Evolutionary conservation across 2,329 filamentous ascomycete species (phyloP).

Genomic region (Blumeria graminis): DNA sequence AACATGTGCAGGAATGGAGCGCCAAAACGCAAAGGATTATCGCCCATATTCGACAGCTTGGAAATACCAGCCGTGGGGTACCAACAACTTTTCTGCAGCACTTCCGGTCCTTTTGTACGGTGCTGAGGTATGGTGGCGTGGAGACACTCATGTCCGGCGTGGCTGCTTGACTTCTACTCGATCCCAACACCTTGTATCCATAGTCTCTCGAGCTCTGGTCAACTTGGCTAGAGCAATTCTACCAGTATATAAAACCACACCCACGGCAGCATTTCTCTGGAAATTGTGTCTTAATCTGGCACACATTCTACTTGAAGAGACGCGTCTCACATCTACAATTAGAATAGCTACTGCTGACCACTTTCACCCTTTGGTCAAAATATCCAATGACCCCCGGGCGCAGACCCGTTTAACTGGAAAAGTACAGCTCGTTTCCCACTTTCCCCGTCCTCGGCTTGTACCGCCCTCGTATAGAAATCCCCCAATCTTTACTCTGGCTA

Average conservation of each 20-base stretch:
- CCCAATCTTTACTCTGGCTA: neutral
- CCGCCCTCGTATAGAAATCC: neutral
- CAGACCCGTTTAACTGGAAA: neutral
- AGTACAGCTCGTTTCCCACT: neutral
- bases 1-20: neutral
- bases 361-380: neutral
- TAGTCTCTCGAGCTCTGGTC: neutral
- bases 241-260: neutral
- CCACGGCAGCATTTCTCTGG: neutral
- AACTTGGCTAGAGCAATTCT: constrained; percentile 1
- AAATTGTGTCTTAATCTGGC: neutral
- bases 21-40: neutral
- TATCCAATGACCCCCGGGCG: neutral
- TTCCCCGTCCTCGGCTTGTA: neutral
- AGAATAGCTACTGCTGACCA: neutral
- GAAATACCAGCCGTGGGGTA: neutral
- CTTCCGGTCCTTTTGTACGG: neutral
- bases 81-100: neutral
- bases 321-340: neutral
- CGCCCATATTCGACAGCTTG: constrained; percentile 1
- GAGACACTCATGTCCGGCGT: neutral
- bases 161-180: neutral
- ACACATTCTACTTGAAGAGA: neutral
- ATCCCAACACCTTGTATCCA: neutral
- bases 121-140: neutral